Conservation (phyloP, 2,329 filamentous ascomycete species). For the Claviceps spartinae region DNA sequence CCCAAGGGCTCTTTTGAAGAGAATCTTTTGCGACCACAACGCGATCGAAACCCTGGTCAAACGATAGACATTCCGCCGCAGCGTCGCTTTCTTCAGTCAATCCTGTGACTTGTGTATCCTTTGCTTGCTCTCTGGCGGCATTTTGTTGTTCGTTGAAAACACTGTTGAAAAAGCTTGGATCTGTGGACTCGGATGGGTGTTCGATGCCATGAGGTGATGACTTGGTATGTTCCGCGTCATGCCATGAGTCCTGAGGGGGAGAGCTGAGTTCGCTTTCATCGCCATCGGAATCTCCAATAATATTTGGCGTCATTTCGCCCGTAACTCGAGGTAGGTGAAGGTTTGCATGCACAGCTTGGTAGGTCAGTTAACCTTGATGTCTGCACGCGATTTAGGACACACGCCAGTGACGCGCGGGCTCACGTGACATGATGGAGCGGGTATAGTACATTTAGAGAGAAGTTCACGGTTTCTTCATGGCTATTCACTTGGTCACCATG, state of each 20-base stretch:
- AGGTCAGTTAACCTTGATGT: not conserved
- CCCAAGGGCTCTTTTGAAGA: constrained; percentile 24
- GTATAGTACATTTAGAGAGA: not conserved
- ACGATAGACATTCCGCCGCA: constrained; percentile 1
- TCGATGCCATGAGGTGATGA: constrained; percentile 9
- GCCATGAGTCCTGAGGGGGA: not conserved
- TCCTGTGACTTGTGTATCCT: not conserved
- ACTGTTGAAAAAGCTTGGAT: constrained; percentile 32
- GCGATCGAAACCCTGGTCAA: constrained; percentile 6
- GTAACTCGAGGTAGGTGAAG: not conserved
- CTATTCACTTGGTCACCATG: not conserved
- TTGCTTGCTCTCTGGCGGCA: constrained; percentile 12
- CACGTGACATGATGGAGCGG: constrained; percentile 2
- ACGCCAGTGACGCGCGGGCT: not conserved
- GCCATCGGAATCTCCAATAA: constrained; percentile 29
- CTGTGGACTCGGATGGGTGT: constrained; percentile 28
- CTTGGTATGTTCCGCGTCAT: not conserved
- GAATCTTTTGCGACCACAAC: not conserved
- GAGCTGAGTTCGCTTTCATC: constrained; percentile 10
- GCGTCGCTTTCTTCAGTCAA: not conserved
- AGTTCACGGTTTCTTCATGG: not conserved
- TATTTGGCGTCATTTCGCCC: constrained; percentile 10
- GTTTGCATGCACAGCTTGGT: not conserved
- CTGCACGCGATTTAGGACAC: not conserved
- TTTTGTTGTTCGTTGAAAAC: constrained; percentile 33